Percentiles rank a stretch among this genome's conserved stretches.
phyloP scores from a whole-genome alignment of 148 eudicot genomes.

The Rhododendron ovatum region DNA sequence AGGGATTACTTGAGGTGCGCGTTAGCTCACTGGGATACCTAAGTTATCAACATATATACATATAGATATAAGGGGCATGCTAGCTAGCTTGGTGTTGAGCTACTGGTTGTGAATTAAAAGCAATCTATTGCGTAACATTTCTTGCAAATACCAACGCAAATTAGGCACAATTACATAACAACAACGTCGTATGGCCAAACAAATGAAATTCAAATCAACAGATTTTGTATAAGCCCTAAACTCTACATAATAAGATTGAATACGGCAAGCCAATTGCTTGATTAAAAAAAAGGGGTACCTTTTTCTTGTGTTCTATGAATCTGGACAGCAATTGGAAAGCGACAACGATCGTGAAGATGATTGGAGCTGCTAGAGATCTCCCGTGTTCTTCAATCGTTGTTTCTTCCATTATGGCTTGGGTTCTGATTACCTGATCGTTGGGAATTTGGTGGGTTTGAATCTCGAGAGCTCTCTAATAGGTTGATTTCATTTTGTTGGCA shows the following conservation, averaged over 20 bases:
- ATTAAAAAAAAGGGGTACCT: slow-evolving; percentile 1
- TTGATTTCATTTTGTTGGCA: background rate
- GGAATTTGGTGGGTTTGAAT: background rate
- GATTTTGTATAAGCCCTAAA: background rate
- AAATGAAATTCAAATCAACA: background rate
- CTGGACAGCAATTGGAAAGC: slow-evolving; percentile 25
- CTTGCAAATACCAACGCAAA: background rate
- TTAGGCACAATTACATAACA: background rate
- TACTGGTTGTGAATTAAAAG: background rate
- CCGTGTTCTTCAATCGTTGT: slow-evolving; percentile 8
- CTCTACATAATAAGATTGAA: background rate
- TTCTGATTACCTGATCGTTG: background rate
- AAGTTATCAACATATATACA: background rate
- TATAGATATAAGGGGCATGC: background rate
- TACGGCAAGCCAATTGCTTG: background rate
- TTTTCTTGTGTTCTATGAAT: slow-evolving; percentile 25
- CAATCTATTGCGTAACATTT: background rate
- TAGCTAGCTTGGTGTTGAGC: background rate
- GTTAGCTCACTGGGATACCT: background rate
- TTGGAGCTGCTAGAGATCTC: slow-evolving; percentile 39
- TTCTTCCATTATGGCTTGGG: slow-evolving; percentile 5
- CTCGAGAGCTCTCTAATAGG: background rate
- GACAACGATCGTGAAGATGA: slow-evolving; percentile 32
- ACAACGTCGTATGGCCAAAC: background rate
- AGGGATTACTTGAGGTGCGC: background rate